A percentile compares a stretch with the other conserved stretches of the same genome.
Evolutionary conservation across 108 stramenopile genomes (phyloP).

Genomic region (Nitzschia palea): DNA sequence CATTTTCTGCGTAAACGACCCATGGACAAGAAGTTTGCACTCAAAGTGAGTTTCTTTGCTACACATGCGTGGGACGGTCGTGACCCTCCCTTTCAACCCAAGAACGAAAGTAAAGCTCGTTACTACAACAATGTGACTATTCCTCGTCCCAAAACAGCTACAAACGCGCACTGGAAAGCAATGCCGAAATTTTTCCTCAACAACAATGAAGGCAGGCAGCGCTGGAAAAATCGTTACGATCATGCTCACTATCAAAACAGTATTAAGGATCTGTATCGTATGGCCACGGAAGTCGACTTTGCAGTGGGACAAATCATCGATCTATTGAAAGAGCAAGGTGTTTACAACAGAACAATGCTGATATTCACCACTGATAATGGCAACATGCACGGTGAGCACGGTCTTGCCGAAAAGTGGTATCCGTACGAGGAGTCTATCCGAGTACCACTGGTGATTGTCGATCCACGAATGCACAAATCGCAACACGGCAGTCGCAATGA

Average conservation of each 20-base stretch:
- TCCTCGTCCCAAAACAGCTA: slow-evolving; percentile 50
- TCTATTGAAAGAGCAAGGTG: slow-evolving; percentile 51
- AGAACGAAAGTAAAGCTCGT: slow-evolving; percentile 49
- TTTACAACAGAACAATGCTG: slow-evolving; percentile 63
- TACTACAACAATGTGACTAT: slow-evolving; percentile 66
- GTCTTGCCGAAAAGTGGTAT: slow-evolving; percentile 64
- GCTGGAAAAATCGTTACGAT: slow-evolving; percentile 68
- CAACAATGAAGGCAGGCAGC: slow-evolving; percentile 65
- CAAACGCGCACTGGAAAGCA: slow-evolving; percentile 26
- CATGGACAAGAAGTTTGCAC: slow-evolving; percentile 60
- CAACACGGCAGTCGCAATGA: slow-evolving; percentile 57
- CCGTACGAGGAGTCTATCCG: slow-evolving; percentile 81
- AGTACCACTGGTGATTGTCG: slow-evolving; percentile 76
- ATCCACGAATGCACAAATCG: slow-evolving; percentile 72
- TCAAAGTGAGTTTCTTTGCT: slow-evolving; percentile 83
- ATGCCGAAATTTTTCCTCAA: slow-evolving; percentile 40
- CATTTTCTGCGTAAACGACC: slow-evolving; percentile 47
- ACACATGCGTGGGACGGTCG: slow-evolving; percentile 43
- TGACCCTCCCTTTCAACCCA: slow-evolving; percentile 32
- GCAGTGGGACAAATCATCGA: slow-evolving; percentile 62
- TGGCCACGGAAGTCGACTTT: slow-evolving; percentile 79
- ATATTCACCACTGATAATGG: slow-evolving; percentile 91
- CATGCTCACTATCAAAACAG: slow-evolving; percentile 55
- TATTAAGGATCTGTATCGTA: slow-evolving; percentile 68
- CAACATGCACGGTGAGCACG: slow-evolving; percentile 62